Evolutionary conservation across 2,329 filamentous ascomycete genomes (phyloP).

Genomic region (Paraphoma sp.): DNA sequence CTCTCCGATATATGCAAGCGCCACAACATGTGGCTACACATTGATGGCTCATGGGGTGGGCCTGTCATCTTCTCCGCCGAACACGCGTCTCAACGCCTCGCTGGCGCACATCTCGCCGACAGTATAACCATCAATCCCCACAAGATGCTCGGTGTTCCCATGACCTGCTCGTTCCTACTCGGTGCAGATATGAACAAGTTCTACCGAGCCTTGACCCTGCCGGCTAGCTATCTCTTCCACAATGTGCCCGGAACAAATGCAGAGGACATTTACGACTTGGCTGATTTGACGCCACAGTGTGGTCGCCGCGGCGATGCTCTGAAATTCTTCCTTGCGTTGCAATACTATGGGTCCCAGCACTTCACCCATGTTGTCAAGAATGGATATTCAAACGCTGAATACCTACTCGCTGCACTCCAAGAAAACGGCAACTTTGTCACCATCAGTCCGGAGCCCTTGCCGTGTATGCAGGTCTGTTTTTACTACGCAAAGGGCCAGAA

Average conservation of each 20-base stretch:
- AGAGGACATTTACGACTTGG: conserved; percentile 79
- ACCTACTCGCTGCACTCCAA: conserved; percentile 69
- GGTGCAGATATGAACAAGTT: conserved; percentile 78
- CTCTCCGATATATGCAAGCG: conserved; percentile 74
- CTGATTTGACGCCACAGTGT: conserved; percentile 92
- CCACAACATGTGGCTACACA: conserved; percentile 85
- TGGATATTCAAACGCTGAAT: conserved; percentile 74
- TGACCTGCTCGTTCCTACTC: conserved; percentile 90
- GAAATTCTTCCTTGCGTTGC: conserved; percentile 88
- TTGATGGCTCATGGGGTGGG: conserved; percentile 92
- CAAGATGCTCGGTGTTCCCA: conserved; percentile 93
- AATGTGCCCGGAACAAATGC: conserved; percentile 32
- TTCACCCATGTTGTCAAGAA: conserved; percentile 69
- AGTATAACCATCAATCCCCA: conserved; percentile 90
- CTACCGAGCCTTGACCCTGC: conserved; percentile 82
- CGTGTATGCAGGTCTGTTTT: conserved; percentile 92
- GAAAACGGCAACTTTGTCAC: conserved; percentile 68
- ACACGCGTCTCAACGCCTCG: conserved; percentile 66
- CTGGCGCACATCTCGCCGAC: conserved; percentile 76
- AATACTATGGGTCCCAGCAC: conserved; percentile 82
- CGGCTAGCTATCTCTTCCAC: conserved; percentile 75
- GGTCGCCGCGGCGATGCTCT: conserved; percentile 84
- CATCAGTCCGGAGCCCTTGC: conserved; percentile 75
- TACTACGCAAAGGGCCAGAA: conserved; percentile 73
- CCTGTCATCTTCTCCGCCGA: conserved; percentile 74